Evolutionary conservation across 2,329 filamentous ascomycete species (phyloP), one percentile per base, ranked within the genome.

Genomic region (Leptographium wingfieldii): DNA sequence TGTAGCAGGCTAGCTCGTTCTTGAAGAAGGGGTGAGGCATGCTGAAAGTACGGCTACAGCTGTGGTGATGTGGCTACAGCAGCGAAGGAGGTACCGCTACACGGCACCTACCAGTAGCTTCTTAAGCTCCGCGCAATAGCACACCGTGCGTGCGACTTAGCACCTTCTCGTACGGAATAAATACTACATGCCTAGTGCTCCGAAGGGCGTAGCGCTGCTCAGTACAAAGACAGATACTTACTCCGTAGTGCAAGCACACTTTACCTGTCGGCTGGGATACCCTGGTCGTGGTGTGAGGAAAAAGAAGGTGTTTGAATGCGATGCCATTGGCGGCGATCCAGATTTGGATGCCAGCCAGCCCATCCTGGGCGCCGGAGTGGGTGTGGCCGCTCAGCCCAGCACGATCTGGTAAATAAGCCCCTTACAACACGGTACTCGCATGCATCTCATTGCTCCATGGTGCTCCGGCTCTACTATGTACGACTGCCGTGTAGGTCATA

Each of bases 301-400:
- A 53, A 52, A 57, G 51, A 27, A 51, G 48, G 38, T 19, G 49
- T 5, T n/a, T 51, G 46, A 16, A 40, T 55, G 46, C 54, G 55
- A 43, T 60, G 52, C 52, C 52, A 55, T 59, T 61, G 57, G 60
- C 60, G 55, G 55, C 60, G 60, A 62, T 62, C 60, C 60, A 59
- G 60, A 62, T 59, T 59, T 25, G 48, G 54, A 40, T 49, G 27
- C 43, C 43, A 35, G 43, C 27, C 25, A 16, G 9, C 25, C 22
- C 25, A 25, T 3, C n/a, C 16, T 51, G 46, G 40, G 19, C 19
- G 29, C 51, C 51, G 27, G 27, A 19, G 51, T 53, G 43, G 43
- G 43, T 48, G 43, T n/a, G 16, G 19, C 46, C 46, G 22, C 46
- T 48, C 22, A 48, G 46, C 46, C 46, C 22, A 48, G n/a, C 38